phyloP scores from a whole-genome alignment of 495 filamentous ascomycete genomes.

The Talaromyces ruber region DNA sequence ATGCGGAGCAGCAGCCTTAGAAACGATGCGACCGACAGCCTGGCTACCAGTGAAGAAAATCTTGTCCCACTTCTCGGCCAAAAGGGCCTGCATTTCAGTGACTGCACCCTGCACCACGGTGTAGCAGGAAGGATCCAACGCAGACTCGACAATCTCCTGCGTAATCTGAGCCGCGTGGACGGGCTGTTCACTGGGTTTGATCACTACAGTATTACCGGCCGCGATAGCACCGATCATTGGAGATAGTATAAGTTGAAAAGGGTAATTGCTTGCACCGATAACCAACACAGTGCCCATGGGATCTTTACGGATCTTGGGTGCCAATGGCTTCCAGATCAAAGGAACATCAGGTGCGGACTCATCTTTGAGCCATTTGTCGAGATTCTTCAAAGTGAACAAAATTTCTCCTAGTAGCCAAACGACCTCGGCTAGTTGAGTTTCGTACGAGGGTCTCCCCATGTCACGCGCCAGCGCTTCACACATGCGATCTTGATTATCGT shows the following conservation, averaged over 20 bases:
- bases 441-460: constrained; percentile 63
- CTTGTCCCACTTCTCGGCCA: constrained; percentile 92
- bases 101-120: constrained; percentile 71
- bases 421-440: constrained; percentile 61
- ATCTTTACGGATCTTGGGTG: constrained; percentile 77
- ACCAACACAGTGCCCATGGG: constrained; percentile 76
- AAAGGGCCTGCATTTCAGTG: constrained; percentile 68
- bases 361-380: constrained; percentile 76
- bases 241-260: constrained; percentile 66
- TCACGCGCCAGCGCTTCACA: constrained; percentile 64
- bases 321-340: constrained; percentile 54
- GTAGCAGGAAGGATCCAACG: constrained; percentile 72
- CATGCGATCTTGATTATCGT: constrained; percentile 64
- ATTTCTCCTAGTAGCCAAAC: constrained; percentile 72
- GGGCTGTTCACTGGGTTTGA: constrained; percentile 85
- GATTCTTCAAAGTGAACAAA: constrained; percentile 61
- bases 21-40: constrained; percentile 74
- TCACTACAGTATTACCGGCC: constrained; percentile 77
- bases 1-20: constrained; percentile 85
- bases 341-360: constrained; percentile 65
- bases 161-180: constrained; percentile 67
- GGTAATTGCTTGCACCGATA: constrained; percentile 93
- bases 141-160: constrained; percentile 63
- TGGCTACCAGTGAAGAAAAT: constrained; percentile 88
- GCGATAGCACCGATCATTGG: constrained; percentile 86